Evolutionary conservation across 495 filamentous ascomycete genomes (phyloP).

Genomic region (Lasiosphaeria miniovina): DNA sequence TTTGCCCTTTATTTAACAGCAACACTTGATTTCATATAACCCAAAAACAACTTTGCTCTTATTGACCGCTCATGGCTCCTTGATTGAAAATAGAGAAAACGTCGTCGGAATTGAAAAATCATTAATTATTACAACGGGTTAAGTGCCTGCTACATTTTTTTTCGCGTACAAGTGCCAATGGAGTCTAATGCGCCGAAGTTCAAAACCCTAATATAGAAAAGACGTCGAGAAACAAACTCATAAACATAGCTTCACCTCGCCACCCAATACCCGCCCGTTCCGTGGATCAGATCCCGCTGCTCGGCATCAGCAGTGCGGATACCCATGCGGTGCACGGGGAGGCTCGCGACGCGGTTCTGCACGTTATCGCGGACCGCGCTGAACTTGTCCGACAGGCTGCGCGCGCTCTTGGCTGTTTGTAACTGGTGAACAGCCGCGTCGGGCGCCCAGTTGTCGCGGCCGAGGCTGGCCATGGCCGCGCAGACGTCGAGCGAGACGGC

Average conservation of each 20-base stretch:
- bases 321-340: constrained; percentile 55
- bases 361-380: constrained; percentile 38
- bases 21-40: no score
- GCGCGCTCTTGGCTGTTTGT: constrained; percentile 27
- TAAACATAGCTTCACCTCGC: not conserved
- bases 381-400: constrained; percentile 36
- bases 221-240: not conserved
- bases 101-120: no score
- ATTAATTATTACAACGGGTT: no score
- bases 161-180: no score
- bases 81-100: no score
- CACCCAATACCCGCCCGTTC: constrained; percentile 45
- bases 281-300: constrained; percentile 44
- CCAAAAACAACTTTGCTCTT: no score
- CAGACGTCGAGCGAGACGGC: constrained; percentile 49
- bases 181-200: no score
- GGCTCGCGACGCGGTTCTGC: constrained; percentile 50
- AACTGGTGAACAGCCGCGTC: constrained; percentile 30
- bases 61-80: no score
- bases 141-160: no score
- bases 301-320: constrained; percentile 51
- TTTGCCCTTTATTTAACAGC: no score
- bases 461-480: constrained; percentile 49
- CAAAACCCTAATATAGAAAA: not conserved
- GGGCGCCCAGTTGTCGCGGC: constrained; percentile 51